These are phyloP conservation scores for Dictyostelium capitatum DNA, from an alignment of 78 protist species.

Conservation along the genomic window DNA sequence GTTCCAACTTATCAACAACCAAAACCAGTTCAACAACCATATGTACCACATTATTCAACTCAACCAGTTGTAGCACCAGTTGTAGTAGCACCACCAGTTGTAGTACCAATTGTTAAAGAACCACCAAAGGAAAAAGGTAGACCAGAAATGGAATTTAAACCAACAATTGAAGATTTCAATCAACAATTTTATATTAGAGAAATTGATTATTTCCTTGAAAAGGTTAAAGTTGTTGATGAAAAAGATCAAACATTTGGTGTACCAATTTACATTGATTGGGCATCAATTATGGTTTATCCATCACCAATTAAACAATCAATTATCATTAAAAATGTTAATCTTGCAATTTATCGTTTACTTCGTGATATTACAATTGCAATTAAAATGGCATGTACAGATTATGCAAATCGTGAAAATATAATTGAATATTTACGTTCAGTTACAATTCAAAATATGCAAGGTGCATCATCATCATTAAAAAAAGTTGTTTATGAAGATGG, in stretches of 20 bases:
- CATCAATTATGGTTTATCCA: constrained; percentile 67
- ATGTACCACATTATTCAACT: constrained; percentile 19
- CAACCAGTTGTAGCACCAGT: constrained; percentile 31
- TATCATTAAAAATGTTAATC: constrained; percentile 52
- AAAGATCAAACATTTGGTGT: constrained; percentile 65
- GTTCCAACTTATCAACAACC: constrained; percentile 22
- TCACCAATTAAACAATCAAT: constrained; percentile 46
- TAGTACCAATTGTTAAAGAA: background rate
- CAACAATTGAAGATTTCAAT: constrained; percentile 27
- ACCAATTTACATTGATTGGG: constrained; percentile 72
- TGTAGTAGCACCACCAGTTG: constrained; percentile 12
- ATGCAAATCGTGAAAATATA: constrained; percentile 18
- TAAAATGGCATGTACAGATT: constrained; percentile 57
- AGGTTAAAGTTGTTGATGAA: constrained; percentile 30
- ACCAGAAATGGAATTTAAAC: constrained; percentile 60
- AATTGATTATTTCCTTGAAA: constrained; percentile 11
- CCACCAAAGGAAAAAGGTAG: constrained; percentile 74
- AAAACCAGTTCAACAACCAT: constrained; percentile 14
- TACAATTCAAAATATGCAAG: constrained; percentile 55
- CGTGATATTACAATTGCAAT: constrained; percentile 36
- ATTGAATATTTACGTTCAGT: constrained; percentile 60
- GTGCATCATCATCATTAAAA: constrained; percentile 24
- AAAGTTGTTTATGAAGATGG: constrained; percentile 78
- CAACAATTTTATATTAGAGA: constrained; percentile 38
- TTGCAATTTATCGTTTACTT: constrained; percentile 41